Evolutionary conservation across 768 basidiomycete species (phyloP), one percentile per base, ranked within the genome.

Genomic region (Hortiboletus flavorubellus): DNA sequence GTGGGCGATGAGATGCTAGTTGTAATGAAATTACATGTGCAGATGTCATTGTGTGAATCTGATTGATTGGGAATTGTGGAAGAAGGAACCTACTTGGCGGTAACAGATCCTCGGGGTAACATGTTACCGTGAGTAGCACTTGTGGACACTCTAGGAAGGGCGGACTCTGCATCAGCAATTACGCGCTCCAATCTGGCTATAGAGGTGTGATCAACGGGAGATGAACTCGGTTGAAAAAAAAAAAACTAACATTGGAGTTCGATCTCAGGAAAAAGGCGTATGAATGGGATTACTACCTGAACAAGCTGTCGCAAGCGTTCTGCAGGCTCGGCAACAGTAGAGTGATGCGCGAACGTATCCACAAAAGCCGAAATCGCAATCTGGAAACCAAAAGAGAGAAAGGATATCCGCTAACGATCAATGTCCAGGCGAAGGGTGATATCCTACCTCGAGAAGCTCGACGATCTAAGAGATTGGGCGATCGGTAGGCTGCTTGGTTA

Each of bases 401-500:
- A 29, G 2, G 15, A 4, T 16, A 18, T 35, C 18, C 15, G 2
- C 54, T 5, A 23, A 51, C 34, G 10, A 54, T 7, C 35, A 6
- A 15, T n/a, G 18, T 31, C 8, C 37, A 45, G 16, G 37, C 15
- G 14, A 37, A 46, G 10, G 30, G 38, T 8, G 29, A 12, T 59
- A 68, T 23, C 72, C 67, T 41, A 81, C 82, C 71, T 76, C 68
- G 23, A 83, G 71, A 42, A 83, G 69, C 35, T 72, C 73, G 33
- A 83, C 51, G 48, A 84, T 83, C 82, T 84, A 29, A 50, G 18
- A n/a, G n/a, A 42, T 34, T 30, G 21, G 40, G 48, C 10, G 29
- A 43, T 59, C 31, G 53, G 54, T 29, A 31, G 40, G 33, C 49
- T 61, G 23, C 56, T 48, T 34, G 16, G 11, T 18, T 14, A 30